These are phyloP conservation scores for Lentinula sp. DNA, from an alignment of 768 basidiomycete species.

Conservation along the genomic window DNA sequence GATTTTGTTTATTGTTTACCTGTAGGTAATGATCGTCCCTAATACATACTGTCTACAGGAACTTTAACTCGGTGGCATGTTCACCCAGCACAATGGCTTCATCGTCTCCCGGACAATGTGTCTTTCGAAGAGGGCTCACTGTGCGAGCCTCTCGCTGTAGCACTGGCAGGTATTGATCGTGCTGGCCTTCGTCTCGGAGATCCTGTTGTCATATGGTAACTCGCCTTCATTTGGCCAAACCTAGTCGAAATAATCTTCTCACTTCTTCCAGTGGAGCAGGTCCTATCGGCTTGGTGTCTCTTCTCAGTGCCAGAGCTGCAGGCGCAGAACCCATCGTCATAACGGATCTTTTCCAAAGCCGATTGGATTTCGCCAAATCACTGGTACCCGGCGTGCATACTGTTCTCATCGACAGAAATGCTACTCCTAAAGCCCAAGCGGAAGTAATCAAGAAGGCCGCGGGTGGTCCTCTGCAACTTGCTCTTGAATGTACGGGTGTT, in stretches of 20 bases:
- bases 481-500: slow-evolving; percentile 61
- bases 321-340: slow-evolving; percentile 68
- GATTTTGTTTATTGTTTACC: slow-evolving; percentile 1
- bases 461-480: slow-evolving; percentile 40
- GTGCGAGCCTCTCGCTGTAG: slow-evolving; percentile 64
- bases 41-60: slow-evolving; percentile 25
- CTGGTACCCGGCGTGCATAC: slow-evolving; percentile 54
- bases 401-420: slow-evolving; percentile 44
- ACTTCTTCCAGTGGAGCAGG: slow-evolving; percentile 47
- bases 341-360: slow-evolving; percentile 59
- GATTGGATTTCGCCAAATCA: slow-evolving; percentile 60
- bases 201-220: slow-evolving; percentile 53
- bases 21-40: background rate
- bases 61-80: slow-evolving; percentile 62
- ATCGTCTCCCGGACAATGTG: slow-evolving; percentile 54
- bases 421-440: slow-evolving; percentile 43
- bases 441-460: slow-evolving; percentile 46
- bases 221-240: background rate
- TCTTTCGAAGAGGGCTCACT: slow-evolving; percentile 65
- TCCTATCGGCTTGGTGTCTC: slow-evolving; percentile 57
- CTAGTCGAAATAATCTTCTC: background rate
- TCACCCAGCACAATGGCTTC: slow-evolving; percentile 64
- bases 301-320: slow-evolving; percentile 60
- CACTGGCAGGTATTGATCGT: slow-evolving; percentile 62
- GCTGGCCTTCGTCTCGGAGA: slow-evolving; percentile 61